These are phyloP conservation scores for Myxozyma mucilagina DNA, from an alignment of 805 yeast species.

Conservation along the genomic window DNA sequence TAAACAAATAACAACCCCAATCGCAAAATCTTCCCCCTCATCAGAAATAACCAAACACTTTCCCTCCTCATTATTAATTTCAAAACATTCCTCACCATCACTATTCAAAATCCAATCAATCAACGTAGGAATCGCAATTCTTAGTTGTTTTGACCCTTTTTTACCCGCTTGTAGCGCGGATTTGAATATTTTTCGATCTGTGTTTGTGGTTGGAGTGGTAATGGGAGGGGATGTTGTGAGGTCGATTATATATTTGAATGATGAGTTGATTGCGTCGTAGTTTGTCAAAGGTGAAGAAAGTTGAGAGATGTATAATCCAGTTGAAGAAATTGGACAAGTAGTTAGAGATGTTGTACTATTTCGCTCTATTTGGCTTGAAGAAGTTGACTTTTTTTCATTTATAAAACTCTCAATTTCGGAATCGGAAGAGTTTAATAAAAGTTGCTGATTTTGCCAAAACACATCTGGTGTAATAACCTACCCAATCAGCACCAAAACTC, in stretches of 20 bases:
- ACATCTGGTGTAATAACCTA: conserved; percentile 50
- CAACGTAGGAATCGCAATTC: conserved; percentile 51
- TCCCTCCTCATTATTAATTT: not conserved
- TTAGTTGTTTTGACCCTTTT: conserved; percentile 63
- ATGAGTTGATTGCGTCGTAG: too few species aligned
- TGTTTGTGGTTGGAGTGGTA: not conserved
- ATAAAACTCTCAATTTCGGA: conserved; percentile 31
- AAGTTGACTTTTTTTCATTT: not conserved
- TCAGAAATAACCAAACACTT: conserved; percentile 57
- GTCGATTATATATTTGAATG: too few species aligned
- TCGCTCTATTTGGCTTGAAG: not conserved
- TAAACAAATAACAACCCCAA: conserved; percentile 57
- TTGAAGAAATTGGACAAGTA: too few species aligned
- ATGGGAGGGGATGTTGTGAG: too few species aligned
- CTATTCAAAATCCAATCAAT: conserved; percentile 30
- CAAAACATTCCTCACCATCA: too few species aligned
- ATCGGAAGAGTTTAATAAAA: conserved; percentile 32
- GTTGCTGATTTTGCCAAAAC: conserved; percentile 54
- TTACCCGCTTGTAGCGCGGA: conserved; percentile 45
- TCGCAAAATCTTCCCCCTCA: conserved; percentile 64
- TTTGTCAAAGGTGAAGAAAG: too few species aligned
- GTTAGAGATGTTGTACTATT: too few species aligned
- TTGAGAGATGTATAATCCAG: too few species aligned
- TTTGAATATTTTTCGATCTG: not conserved
- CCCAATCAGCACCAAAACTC: not conserved